These are phyloP conservation scores for Cytidiella melzeri DNA, from an alignment of 768 basidiomycete genomes.

Conservation along the genomic window DNA sequence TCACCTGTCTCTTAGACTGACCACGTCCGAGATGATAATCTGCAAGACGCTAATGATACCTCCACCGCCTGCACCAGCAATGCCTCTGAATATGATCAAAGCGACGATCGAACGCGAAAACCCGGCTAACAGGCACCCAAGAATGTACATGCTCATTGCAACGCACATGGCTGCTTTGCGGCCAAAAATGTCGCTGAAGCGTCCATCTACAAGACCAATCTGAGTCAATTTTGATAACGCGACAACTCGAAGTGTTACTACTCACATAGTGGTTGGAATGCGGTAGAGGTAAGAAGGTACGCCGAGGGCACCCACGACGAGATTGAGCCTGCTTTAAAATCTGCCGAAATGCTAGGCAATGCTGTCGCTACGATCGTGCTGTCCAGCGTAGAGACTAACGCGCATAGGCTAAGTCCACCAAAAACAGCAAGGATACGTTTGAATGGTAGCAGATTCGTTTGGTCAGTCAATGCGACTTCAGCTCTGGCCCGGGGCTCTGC, in stretches of 20 bases:
- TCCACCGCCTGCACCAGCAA: slow-evolving; percentile 68
- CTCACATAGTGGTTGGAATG: slow-evolving; percentile 46
- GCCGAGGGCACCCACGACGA: slow-evolving; percentile 69
- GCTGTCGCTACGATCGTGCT: slow-evolving; percentile 72
- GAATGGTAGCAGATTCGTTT: slow-evolving; percentile 69
- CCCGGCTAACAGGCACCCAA: slow-evolving; percentile 62
- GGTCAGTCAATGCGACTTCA: slow-evolving; percentile 46
- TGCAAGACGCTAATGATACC: slow-evolving; percentile 64
- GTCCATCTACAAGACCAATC: no score
- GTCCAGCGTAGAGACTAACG: slow-evolving; percentile 58
- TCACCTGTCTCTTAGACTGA: slow-evolving; percentile 61
- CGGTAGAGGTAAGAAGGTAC: slow-evolving; percentile 62
- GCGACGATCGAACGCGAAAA: slow-evolving; percentile 59
- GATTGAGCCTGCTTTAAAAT: slow-evolving; percentile 59
- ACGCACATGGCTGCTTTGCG: slow-evolving; percentile 54
- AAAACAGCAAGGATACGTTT: slow-evolving; percentile 59
- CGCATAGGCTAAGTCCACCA: slow-evolving; percentile 51
- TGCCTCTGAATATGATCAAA: slow-evolving; percentile 62
- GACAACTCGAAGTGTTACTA: neutral
- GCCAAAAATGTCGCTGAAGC: slow-evolving; percentile 63
- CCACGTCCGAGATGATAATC: slow-evolving; percentile 69
- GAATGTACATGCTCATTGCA: slow-evolving; percentile 56
- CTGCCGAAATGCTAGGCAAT: slow-evolving; percentile 61
- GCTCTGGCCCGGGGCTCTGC: no score
- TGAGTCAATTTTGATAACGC: no score